Conservation (phyloP, 495 filamentous ascomycete species). For the Aspergillus kassunensis region DNA sequence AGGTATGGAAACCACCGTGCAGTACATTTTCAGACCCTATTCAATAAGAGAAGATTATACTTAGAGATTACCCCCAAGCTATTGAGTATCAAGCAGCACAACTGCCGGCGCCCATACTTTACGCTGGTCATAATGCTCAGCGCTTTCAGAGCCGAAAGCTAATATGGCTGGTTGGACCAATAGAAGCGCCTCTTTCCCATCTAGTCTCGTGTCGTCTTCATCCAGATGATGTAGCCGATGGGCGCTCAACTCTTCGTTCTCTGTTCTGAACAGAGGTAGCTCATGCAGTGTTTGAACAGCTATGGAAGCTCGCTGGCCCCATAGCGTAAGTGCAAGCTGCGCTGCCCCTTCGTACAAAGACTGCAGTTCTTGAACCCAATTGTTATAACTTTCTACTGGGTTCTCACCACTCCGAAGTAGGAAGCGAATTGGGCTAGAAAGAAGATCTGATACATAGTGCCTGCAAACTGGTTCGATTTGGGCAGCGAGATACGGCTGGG, state of each 20-base stretch:
- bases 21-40: too few relatives aligned
- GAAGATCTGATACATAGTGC: too few relatives aligned
- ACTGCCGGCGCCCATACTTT: constrained; percentile 13
- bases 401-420: neutral
- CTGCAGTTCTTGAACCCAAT: neutral
- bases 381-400: neutral
- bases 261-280: neutral
- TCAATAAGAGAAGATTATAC: too few relatives aligned
- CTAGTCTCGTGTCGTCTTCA: constrained; percentile 6
- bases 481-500: too few relatives aligned
- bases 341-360: constrained; percentile 3
- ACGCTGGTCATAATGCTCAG: constrained; percentile 8
- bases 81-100: constrained; percentile 13
- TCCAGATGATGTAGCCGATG: constrained; percentile 14
- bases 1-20: too few relatives aligned
- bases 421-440: too few relatives aligned
- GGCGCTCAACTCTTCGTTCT: neutral
- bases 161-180: constrained; percentile 10
- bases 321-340: constrained; percentile 10
- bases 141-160: constrained; percentile 12
- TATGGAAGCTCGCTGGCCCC: constrained; percentile 11
- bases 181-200: constrained; percentile 5
- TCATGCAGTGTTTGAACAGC: neutral
- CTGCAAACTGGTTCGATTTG: too few relatives aligned
- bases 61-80: too few relatives aligned